Conservation (phyloP, 805 yeast genomes). For the Metschnikowia santaceciliae region DNA sequence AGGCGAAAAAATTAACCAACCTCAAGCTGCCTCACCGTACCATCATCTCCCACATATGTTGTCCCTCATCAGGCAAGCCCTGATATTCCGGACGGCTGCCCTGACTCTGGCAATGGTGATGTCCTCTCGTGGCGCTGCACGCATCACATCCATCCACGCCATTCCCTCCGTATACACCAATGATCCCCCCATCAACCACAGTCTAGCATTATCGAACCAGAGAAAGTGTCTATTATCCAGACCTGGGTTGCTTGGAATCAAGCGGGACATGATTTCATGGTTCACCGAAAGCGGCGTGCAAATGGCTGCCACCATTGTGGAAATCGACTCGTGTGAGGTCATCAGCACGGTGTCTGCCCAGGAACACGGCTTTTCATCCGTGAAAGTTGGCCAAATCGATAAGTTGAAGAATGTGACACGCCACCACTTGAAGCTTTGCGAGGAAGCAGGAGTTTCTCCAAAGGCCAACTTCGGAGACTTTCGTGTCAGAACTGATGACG, state of each 20-base stretch:
- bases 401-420: constrained; percentile 54
- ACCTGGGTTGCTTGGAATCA: constrained; percentile 80
- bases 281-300: constrained; percentile 67
- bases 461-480: constrained; percentile 74
- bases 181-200: constrained; percentile 55
- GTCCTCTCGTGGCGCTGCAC: constrained; percentile 33
- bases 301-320: constrained; percentile 81
- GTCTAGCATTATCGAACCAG: constrained; percentile 63
- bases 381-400: constrained; percentile 81
- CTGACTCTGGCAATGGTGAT: constrained; percentile 5
- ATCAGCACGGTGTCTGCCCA: constrained; percentile 62
- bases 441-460: constrained; percentile 79
- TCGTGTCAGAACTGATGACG: constrained; percentile 62
- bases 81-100: constrained; percentile 3
- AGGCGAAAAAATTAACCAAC: neutral
- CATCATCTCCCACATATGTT: constrained; percentile 4
- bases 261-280: constrained; percentile 88
- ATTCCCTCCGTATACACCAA: constrained; percentile 45
- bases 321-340: constrained; percentile 86
- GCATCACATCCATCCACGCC: constrained; percentile 48
- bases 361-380: constrained; percentile 80
- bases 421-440: constrained; percentile 70
- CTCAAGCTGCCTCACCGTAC: neutral
- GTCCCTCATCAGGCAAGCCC: constrained; percentile 9
- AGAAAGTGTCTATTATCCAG: constrained; percentile 72